Base-by-base conservation (phyloP, 2,329 filamentous ascomycete species). In the Fusarium floridanum region DNA sequence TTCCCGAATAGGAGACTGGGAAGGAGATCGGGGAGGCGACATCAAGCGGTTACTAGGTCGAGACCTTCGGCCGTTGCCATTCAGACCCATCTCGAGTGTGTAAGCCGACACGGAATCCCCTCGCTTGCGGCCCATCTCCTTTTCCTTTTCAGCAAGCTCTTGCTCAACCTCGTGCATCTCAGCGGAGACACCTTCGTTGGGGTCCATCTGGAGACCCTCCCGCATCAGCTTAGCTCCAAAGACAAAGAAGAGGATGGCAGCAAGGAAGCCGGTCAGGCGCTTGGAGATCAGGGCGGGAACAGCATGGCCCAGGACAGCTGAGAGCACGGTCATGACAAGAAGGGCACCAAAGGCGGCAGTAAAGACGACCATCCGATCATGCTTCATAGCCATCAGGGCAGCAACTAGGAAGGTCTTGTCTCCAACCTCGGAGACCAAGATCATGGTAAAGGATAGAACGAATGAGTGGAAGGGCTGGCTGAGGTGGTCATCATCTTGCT, bases 381-480 rank as follows among this genome's bases (percentile, higher is more conserved):
- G 96, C 82, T 98, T 97, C 97, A 99, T 99, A 14, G 97, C 97
- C 97, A 99, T 99, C 20, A 99, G 90, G 9, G 95, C 96, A 8
- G 97, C 97, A 24, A 99, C 95, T 50, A 99, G 89, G 86, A 99
- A 99, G 0, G 97, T 99, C 86, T 99, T 99, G 89, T 99, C 97
- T 73, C 97, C 97, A 78, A 99, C 91, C 83, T 99, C 97, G 56
- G 96, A 98, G 78, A 98, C 93, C 72, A 98, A 87, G 79, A 99
- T 99, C 97, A 98, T 99, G 67, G 95, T 96, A 70, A 98, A 91
- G 17, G 97, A 97, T 36, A 98, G 91, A 14, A 97, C 81, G 80
- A 97, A 97, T 5, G 97, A 98, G 83, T 99, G 96, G 79, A 92
- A 87, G 20, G 94, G 94, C 72, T 92, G 93, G 69, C 95, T 95